Percentiles rank a stretch among this genome's conserved stretches.
These are phyloP conservation scores for Drechslerella dactyloides DNA, from an alignment of 2,329 filamentous ascomycete species.

Conservation along the genomic window DNA sequence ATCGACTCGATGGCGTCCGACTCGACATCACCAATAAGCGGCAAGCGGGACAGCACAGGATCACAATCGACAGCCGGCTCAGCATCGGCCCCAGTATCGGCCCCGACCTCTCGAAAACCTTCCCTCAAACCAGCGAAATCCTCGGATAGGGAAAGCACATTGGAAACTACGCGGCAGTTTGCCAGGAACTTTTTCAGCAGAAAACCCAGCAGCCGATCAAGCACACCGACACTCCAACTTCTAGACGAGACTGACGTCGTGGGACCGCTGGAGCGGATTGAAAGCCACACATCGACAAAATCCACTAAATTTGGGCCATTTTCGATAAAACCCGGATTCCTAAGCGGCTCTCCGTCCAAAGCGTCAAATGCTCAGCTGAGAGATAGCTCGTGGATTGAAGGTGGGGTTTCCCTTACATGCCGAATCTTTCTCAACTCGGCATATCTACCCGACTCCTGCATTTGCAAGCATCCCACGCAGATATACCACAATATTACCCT, in stretches of 20 bases:
- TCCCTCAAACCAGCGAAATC: conserved; percentile 41
- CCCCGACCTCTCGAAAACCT: conserved; percentile 33
- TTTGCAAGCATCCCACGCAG: no score
- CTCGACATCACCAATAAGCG: conserved; percentile 35
- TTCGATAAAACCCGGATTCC: conserved; percentile 47
- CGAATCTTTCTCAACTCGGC: conserved; percentile 36
- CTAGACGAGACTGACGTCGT: conserved; percentile 30
- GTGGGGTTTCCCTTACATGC: conserved; percentile 37
- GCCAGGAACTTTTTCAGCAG: conserved; percentile 48
- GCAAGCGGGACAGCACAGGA: conserved; percentile 47
- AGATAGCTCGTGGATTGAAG: conserved; percentile 50
- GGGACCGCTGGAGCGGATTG: conserved; percentile 37
- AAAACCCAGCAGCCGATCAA: conserved; percentile 49
- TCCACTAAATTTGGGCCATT: conserved; percentile 44
- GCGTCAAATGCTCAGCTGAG: conserved; percentile 36
- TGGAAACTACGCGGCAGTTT: conserved; percentile 44
- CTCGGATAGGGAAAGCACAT: conserved; percentile 44
- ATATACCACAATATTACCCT: no score
- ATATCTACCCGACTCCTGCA: conserved; percentile 25
- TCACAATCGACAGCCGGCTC: conserved; percentile 47
- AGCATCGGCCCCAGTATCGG: conserved; percentile 1
- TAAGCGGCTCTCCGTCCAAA: conserved; percentile 41
- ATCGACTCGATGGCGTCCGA: conserved; percentile 45
- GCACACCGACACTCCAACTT: conserved; percentile 42
- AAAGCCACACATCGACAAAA: conserved; percentile 41